Base-by-base conservation (phyloP, 345 rosid species). In the Salix koriyanagi region DNA sequence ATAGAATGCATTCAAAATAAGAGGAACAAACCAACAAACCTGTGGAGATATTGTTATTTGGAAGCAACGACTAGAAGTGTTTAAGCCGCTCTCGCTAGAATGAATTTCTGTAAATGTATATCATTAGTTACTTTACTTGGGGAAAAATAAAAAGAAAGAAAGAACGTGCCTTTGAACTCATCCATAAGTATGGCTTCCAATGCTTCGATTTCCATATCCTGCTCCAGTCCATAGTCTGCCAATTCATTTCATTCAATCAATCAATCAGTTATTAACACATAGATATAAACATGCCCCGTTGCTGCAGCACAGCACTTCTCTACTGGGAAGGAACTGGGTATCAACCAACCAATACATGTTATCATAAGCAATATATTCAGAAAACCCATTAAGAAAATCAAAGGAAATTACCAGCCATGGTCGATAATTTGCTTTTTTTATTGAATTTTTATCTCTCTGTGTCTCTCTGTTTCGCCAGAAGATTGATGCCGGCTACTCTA, bases 151-250 rank as follows among this genome's bases (percentile, higher is more conserved):
- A 41, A 60, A 28, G 6, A 54, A 21, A 41, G 65, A 70, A 70
- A 28, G 25, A 16, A 77, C 78, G 42, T 19, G 93, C 97, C 99
- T 91, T 92, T 90, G 72, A 96, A 96, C n/a, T 96, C 99, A 73
- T 96, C 97, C 91, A 90, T 89, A 44, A 96, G 98, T 82, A 96
- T 96, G 62, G 99, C 96, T 82, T 91, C 94, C 81, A 93, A 75
- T 30, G 99, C 98, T 85, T 96, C 98, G 36, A 96, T 92, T 84
- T 96, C 98, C 98, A 96, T 96, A 66, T 92, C 98, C 85, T 92
- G 99, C 82, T 96, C 99, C 84, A 84, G 90, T 74, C 44, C 86
- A 73, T 93, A 77, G 73, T 96, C 99, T 96, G 87, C 68, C 82
- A 32, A 34, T 8, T 30, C 69, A 66, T 66, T 60, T n/a, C 28